A percentile compares a stretch with the other conserved stretches of the same genome.
Evolutionary conservation across 78 protist genomes (phyloP).

Genomic region (Dictyostelium discoideum): dicty_2.7 NC_007089.4:4891001-4891500

Average conservation of each 20-base stretch:
- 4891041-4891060: conserved; percentile 8
- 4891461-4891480: conserved; percentile 8
- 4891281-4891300: too few relatives aligned
- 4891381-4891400: background rate
- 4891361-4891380: background rate
- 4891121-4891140: background rate
- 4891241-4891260: background rate
- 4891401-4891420: background rate
- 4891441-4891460: conserved; percentile 18
- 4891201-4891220: background rate
- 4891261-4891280: background rate
- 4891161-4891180: background rate
- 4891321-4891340: background rate
- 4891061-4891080: background rate
- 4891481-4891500: background rate
- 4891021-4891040: conserved; percentile 47
- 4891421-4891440: background rate
- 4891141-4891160: background rate
- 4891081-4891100: background rate
- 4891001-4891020: conserved; percentile 7
- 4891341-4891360: background rate
- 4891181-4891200: background rate
- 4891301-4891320: background rate
- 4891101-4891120: background rate
- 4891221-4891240: too few relatives aligned